Conservation (phyloP, 768 basidiomycete species). For the Phallus indusiatus region DNA sequence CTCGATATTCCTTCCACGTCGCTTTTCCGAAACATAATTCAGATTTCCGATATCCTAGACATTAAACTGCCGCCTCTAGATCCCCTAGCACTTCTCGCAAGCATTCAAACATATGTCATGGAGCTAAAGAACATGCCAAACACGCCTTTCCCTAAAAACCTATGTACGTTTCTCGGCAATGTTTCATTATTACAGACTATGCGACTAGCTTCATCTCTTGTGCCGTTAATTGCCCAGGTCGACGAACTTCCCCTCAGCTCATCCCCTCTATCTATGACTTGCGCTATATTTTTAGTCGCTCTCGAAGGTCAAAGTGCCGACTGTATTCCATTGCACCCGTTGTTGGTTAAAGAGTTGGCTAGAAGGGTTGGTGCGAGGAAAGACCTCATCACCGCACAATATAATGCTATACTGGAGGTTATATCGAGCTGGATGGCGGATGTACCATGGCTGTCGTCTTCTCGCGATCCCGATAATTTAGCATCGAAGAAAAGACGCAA, state of each 20-base stretch:
- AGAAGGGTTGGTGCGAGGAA: conserved; percentile 40
- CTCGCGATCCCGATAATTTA: conserved; percentile 10
- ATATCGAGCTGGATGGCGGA: conserved; percentile 49
- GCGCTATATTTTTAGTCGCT: conserved; percentile 59
- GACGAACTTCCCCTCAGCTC: conserved; percentile 25
- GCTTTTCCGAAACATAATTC: conserved; percentile 46
- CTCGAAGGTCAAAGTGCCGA: conserved; percentile 56
- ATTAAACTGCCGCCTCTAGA: conserved; percentile 46
- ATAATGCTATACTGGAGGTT: conserved; percentile 54
- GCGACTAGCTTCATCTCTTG: conserved; percentile 36
- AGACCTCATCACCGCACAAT: conserved; percentile 55
- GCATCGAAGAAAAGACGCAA: conserved; percentile 25
- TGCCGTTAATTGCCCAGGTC: conserved; percentile 28
- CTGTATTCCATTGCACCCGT: conserved; percentile 41
- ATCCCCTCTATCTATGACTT: conserved; percentile 44
- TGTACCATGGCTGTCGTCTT: conserved; percentile 59
- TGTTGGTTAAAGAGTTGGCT: conserved; percentile 51
- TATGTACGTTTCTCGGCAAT: conserved; percentile 24
- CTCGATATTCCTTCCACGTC: conserved; percentile 42
- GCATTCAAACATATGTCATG: conserved; percentile 17
- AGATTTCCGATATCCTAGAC: conserved; percentile 42
- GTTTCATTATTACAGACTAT: conserved; percentile 33
- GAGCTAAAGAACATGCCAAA: conserved; percentile 12
- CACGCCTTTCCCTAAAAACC: conserved; percentile 18
- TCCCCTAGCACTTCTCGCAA: conserved; percentile 28